phyloP scores from a whole-genome alignment of 75 land plant genomes.

The Cunninghamia lanceolata region DNA sequence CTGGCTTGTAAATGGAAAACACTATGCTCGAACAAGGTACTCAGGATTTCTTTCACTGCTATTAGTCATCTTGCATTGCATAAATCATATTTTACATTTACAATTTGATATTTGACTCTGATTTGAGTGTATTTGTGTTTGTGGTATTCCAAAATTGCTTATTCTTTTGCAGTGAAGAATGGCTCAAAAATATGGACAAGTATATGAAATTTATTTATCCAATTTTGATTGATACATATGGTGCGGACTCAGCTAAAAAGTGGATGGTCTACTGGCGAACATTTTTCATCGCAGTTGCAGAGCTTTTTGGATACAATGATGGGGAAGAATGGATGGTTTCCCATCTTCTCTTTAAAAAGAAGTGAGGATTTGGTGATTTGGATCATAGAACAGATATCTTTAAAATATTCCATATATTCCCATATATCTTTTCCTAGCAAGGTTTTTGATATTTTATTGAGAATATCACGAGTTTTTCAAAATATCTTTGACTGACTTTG shows the following conservation, averaged over 20 bases:
- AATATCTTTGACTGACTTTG: too few relatives aligned
- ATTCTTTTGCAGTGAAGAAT: constrained; percentile 71
- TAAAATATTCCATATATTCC: too few relatives aligned
- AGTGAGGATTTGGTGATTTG: constrained; percentile 16
- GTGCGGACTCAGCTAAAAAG: constrained; percentile 67
- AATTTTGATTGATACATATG: constrained; percentile 81
- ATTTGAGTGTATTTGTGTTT: neutral
- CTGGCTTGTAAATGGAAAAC: constrained; percentile 94
- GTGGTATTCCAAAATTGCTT: neutral
- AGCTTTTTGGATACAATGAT: constrained; percentile 85
- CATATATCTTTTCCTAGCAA: too few relatives aligned
- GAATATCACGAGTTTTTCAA: too few relatives aligned
- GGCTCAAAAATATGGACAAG: constrained; percentile 93
- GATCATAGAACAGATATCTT: too few relatives aligned
- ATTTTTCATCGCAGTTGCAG: constrained; percentile 96
- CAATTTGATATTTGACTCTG: neutral
- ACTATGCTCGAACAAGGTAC: constrained; percentile 89
- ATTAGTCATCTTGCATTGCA: neutral
- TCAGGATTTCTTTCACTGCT: neutral
- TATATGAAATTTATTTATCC: constrained; percentile 56
- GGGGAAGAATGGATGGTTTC: constrained; percentile 98
- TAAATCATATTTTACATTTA: constrained; percentile 5
- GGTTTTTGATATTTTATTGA: too few relatives aligned
- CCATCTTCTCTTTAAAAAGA: constrained; percentile 78
- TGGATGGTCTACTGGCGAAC: constrained; percentile 97